Conservation (phyloP, 2,329 filamentous ascomycete species). For the Pseudogymnoascus sp. region DNA sequence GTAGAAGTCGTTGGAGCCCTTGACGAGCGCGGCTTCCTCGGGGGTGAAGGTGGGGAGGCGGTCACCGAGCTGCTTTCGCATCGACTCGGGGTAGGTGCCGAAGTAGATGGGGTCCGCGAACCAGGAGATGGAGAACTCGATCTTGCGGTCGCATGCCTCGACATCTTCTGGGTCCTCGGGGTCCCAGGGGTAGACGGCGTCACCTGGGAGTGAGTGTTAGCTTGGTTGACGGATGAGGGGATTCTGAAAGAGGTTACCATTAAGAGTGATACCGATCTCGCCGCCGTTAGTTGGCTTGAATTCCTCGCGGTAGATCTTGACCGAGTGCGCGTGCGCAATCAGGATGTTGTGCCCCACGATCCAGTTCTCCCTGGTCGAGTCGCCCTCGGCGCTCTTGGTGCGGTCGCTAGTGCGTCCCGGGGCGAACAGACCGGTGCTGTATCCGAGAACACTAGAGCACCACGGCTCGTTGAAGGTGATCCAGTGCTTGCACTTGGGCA, state of each 20-base stretch:
- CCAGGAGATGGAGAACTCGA: conserved; percentile 83
- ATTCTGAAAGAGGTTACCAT: conserved; percentile 42
- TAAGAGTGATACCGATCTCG: conserved; percentile 80
- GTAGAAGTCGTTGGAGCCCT: conserved; percentile 88
- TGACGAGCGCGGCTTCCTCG: conserved; percentile 64
- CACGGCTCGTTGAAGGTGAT: conserved; percentile 88
- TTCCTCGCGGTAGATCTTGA: conserved; percentile 74
- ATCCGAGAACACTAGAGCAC: conserved; percentile 74
- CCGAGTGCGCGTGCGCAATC: conserved; percentile 69
- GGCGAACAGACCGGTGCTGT: conserved; percentile 68
- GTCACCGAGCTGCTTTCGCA: conserved; percentile 71
- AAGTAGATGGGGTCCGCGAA: conserved; percentile 83
- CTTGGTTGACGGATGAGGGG: conserved; percentile 5
- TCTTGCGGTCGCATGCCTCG: conserved; percentile 68
- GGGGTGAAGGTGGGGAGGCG: conserved; percentile 66
- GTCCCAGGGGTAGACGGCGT: conserved; percentile 78
- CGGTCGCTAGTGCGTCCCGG: conserved; percentile 76
- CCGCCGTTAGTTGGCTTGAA: conserved; percentile 66
- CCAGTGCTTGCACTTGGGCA: conserved; percentile 77
- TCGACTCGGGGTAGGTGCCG: conserved; percentile 74
- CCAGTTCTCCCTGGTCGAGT: conserved; percentile 73
- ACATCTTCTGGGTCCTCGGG: conserved; percentile 64
- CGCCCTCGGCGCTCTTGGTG: conserved; percentile 59
- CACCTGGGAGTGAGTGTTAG: conserved; percentile 39
- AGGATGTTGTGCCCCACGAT: conserved; percentile 73